phyloP scores from a whole-genome alignment of 192 early-diverging fungal species.

The Podila horticola region DNA sequence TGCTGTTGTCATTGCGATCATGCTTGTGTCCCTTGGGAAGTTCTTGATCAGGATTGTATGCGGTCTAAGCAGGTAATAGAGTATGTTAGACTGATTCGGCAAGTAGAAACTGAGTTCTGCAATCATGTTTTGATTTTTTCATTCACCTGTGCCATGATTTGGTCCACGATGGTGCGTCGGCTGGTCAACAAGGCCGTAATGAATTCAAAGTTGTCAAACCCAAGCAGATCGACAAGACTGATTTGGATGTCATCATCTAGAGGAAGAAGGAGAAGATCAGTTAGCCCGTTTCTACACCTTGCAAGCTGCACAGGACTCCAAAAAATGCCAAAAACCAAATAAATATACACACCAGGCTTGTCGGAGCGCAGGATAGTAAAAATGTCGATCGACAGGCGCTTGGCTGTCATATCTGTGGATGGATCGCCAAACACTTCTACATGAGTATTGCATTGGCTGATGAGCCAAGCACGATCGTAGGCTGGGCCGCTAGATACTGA shows the following conservation, averaged over 20 bases:
- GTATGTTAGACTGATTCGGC: no score
- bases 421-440: slow-evolving; percentile 48
- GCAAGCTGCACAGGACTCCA: not conserved
- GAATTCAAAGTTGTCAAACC: slow-evolving; percentile 79
- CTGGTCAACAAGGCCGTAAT: slow-evolving; percentile 66
- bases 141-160: slow-evolving; percentile 64
- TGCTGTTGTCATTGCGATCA: slow-evolving; percentile 40
- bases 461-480: slow-evolving; percentile 35
- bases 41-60: slow-evolving; percentile 26
- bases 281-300: not conserved
- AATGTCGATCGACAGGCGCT: slow-evolving; percentile 71
- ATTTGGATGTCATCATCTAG: slow-evolving; percentile 72
- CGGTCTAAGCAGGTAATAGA: slow-evolving; percentile 22
- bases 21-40: slow-evolving; percentile 14
- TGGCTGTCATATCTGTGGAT: slow-evolving; percentile 55
- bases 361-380: slow-evolving; percentile 76
- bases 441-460: slow-evolving; percentile 66
- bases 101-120: no score
- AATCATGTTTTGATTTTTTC: not conserved
- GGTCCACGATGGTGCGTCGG: slow-evolving; percentile 67
- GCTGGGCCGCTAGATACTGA: slow-evolving; percentile 10
- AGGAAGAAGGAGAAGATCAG: not conserved
- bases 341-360: slow-evolving; percentile 51
- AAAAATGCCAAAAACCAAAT: not conserved
- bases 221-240: slow-evolving; percentile 76